Evolutionary conservation across 2,329 filamentous ascomycete genomes (phyloP), one percentile per base, ranked within the genome.

Genomic region (Chaetomium sp.): DNA sequence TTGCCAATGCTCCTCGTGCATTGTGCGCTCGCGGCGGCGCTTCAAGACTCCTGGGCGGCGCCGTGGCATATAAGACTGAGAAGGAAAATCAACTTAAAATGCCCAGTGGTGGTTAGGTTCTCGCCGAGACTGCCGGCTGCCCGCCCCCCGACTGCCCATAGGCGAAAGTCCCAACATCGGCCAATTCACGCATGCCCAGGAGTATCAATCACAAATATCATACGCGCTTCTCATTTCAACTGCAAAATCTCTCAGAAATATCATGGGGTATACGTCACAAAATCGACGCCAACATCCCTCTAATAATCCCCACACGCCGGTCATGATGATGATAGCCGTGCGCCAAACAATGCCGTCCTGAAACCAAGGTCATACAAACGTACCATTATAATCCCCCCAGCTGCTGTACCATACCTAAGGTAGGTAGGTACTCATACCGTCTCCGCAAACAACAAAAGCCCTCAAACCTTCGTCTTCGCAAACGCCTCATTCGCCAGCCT

Each of bases 401-500:
- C 45, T 47, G n/a, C 45, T 4, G n/a, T 12, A 7, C 8, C 23
- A 47, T 23, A 10, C 8, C 45, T n/a, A 7, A n/a, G 23, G 3
- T 7, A 42, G n/a, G n/a, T 7, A 42, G 16, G 19, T 42, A 47
- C 23, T 54, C 33, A 5, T 21, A 49, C 49, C 58, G 6, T 47
- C 33, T 29, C 7, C n/a, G 13, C 4, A 51, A 21, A 25, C 4
- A 6, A n/a, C 12, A 2, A 47, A 57, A 57, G 13, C 1, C 29
- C 13, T 53, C 61, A 67, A 19, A 70, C 56, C 57, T 60, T 61
- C 19, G 67, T 69, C 64, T 64, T 69, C 13, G 53, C 50, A 62
- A 65, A 66, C 10, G 69, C 70, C 61, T 72, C 68, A 59, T 71
- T 70, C 45, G 70, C 70, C 58, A 69, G 49, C 62, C 59, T 65